Conservation (phyloP, 116 monocot species). For the Dioscorea cayenensis region DNA sequence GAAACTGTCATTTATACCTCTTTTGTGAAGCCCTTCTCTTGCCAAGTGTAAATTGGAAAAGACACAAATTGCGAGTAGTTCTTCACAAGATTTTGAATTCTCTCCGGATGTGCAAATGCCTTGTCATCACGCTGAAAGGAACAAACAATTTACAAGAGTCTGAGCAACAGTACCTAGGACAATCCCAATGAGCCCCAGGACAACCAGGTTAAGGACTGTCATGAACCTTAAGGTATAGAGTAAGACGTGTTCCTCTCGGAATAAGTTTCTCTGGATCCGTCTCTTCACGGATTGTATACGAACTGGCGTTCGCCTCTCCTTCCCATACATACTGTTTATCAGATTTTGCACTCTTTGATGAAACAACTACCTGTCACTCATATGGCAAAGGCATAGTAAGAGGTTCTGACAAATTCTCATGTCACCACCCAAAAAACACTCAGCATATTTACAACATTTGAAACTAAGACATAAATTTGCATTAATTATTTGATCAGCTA, state of each 20-base stretch:
- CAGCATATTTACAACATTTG: background rate
- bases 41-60: slow-evolving; percentile 94
- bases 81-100: slow-evolving; percentile 88
- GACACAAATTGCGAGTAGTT: slow-evolving; percentile 99
- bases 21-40: slow-evolving; percentile 94
- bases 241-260: slow-evolving; percentile 86
- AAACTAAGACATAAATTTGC: background rate
- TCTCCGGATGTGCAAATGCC: slow-evolving; percentile 92
- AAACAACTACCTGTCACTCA: slow-evolving; percentile 70
- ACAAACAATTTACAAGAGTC: background rate
- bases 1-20: slow-evolving; percentile 36
- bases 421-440: background rate
- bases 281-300: slow-evolving; percentile 82
- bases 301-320: slow-evolving; percentile 73
- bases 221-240: slow-evolving; percentile 73
- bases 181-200: background rate
- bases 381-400: background rate
- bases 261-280: slow-evolving; percentile 75
- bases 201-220: background rate
- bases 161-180: background rate
- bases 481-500: no score
- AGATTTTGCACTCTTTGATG: slow-evolving; percentile 90
- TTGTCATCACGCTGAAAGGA: slow-evolving; percentile 78
- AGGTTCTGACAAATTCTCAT: background rate
- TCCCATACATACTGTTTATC: slow-evolving; percentile 99